Conservation (phyloP, 139 green algal species). For the Auxenochlorella protothecoides region DNA sequence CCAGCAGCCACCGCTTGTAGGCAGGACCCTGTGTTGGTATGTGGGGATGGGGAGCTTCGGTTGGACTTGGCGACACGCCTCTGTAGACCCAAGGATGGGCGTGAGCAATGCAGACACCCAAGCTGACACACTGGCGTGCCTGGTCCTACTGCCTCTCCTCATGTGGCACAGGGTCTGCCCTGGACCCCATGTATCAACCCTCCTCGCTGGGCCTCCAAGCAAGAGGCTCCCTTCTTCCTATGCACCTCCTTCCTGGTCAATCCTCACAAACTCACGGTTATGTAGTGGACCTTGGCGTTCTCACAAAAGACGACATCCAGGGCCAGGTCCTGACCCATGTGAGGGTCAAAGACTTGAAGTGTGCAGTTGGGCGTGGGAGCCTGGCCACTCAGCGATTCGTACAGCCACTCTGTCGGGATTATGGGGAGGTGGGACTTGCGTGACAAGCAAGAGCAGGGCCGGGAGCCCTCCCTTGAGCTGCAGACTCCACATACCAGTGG, state of each 20-base stretch:
- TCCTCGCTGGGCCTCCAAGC: background rate
- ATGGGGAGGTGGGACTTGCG: too few species aligned
- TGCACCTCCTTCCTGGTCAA: background rate
- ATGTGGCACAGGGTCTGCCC: background rate
- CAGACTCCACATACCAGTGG: too few species aligned
- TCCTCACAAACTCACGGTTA: conserved; percentile 6
- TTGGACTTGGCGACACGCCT: too few species aligned
- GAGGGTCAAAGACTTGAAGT: background rate
- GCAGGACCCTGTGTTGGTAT: background rate
- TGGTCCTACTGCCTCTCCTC: background rate
- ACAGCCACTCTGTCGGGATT: too few species aligned
- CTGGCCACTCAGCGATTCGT: too few species aligned
- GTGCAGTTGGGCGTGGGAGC: too few species aligned
- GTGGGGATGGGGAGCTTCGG: too few species aligned
- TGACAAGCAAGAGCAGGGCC: too few species aligned
- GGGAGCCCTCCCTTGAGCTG: too few species aligned
- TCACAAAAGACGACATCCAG: conserved; percentile 1
- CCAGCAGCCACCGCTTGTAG: conserved; percentile 6
- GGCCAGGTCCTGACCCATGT: background rate
- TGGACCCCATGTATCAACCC: background rate
- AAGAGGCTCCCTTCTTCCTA: background rate
- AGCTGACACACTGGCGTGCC: too few species aligned
- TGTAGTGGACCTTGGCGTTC: conserved; percentile 24
- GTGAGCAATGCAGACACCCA: background rate
- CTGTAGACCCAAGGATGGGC: background rate